phyloP scores from a whole-genome alignment of 2,329 filamentous ascomycete genomes.

The Calonectria multiphialidica region DNA sequence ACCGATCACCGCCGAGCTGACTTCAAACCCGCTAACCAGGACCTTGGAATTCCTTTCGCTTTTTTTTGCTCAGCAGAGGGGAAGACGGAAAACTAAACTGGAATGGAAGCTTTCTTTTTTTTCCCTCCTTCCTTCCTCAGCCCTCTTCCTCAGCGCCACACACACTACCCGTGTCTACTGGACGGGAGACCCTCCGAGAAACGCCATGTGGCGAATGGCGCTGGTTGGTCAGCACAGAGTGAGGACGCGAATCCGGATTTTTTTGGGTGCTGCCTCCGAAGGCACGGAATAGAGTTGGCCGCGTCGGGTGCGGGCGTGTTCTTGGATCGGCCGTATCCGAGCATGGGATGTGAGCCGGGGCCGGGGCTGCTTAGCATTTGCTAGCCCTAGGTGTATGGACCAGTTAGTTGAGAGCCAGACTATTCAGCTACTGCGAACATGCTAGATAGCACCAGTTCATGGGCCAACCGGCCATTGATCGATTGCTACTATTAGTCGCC shows the following conservation, averaged over 20 bases:
- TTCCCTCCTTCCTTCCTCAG: neutral
- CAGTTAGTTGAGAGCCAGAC: neutral
- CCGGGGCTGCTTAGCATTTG: neutral
- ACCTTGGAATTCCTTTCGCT: neutral
- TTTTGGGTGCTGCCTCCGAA: neutral
- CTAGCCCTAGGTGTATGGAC: neutral
- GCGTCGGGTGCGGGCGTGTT: neutral
- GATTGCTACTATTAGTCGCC: neutral
- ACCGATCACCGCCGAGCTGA: neutral
- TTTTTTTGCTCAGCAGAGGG: neutral
- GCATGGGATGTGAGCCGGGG: neutral
- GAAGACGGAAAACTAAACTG: neutral
- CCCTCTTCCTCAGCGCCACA: neutral
- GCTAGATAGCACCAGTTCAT: neutral
- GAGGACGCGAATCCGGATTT: neutral
- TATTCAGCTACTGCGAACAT: constrained; percentile 3
- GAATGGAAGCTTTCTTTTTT: neutral
- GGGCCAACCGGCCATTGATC: neutral
- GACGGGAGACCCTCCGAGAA: neutral
- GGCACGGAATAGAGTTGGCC: constrained; percentile 18
- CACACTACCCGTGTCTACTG: neutral
- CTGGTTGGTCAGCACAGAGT: neutral
- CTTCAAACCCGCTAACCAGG: neutral
- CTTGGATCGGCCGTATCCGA: neutral
- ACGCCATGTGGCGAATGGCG: constrained; percentile 13